Evolutionary conservation across 1,284 basidiomycete species (phyloP).

Genomic region (Naganishia albida): DNA sequence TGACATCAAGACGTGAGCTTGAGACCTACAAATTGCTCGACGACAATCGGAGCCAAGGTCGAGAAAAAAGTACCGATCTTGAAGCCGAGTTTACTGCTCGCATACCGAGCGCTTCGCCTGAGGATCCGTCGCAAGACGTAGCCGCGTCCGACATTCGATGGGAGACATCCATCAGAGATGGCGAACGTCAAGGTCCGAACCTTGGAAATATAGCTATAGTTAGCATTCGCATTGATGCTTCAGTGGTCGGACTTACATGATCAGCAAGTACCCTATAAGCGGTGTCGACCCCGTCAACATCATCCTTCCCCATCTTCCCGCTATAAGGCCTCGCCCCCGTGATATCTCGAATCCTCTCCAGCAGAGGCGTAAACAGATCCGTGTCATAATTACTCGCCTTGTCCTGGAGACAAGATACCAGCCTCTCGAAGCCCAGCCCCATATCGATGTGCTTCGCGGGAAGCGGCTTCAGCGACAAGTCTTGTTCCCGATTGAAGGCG

Average conservation of each 20-base stretch:
- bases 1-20: neutral
- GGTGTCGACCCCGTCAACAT: slow-evolving; percentile 91
- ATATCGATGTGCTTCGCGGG: slow-evolving; percentile 97
- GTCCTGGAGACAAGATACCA: slow-evolving; percentile 91
- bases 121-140: slow-evolving; percentile 93
- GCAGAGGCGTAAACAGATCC: slow-evolving; percentile 89
- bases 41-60: slow-evolving; percentile 80
- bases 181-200: slow-evolving; percentile 91
- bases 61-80: slow-evolving; percentile 96
- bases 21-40: slow-evolving; percentile 71
- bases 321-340: slow-evolving; percentile 84
- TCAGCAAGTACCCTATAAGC: slow-evolving; percentile 97
- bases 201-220: neutral
- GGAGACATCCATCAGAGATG: slow-evolving; percentile 92
- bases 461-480: slow-evolving; percentile 78
- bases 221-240: neutral
- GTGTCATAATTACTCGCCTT: slow-evolving; percentile 96
- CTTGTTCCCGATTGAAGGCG: slow-evolving; percentile 93
- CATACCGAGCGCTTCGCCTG: slow-evolving; percentile 88
- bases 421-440: slow-evolving; percentile 97
- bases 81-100: slow-evolving; percentile 91
- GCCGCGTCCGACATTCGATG: slow-evolving; percentile 92
- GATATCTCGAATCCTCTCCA: slow-evolving; percentile 80
- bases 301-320: slow-evolving; percentile 88
- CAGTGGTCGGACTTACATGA: slow-evolving; percentile 59